Evolutionary conservation across 2,329 filamentous ascomycete genomes (phyloP), one percentile per base, ranked within the genome.

Genomic region (Fusarium solani-melongenae): DNA sequence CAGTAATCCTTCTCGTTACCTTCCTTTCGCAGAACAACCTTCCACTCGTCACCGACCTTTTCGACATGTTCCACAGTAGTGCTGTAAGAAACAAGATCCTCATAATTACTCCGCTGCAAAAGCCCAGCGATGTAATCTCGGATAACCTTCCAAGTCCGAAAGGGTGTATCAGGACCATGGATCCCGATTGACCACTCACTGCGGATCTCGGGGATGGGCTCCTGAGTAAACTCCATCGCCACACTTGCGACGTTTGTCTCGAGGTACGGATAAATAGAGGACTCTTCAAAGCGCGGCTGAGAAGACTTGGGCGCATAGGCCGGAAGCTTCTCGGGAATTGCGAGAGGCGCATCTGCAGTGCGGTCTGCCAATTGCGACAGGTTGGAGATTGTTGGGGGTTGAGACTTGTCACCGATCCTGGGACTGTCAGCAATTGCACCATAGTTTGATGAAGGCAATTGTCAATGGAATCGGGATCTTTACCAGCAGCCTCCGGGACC

Each of bases 161-260:
- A 93, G 0, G 91, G 91, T 0, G 89, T 90, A 20, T 89, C 83
- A 0, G 83, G 75, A 0, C 91, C 90, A 69, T 92, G 88, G 29
- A 81, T 69, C 4, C 66, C 72, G 12, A 80, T 74, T 2, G 81
- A 82, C 11, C 75, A 72, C 33, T 81, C 70, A 53, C 77, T 81
- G 2, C 75, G 74, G 11, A 77, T 75, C 0, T 79, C 77, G 0
- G 89, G 86, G 15, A 91, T 88, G 0, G 84, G 82, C 62, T 91
- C 89, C 68, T 89, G 84, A 0, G 85, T 87, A 78, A 89, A 93
- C 17, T 86, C 84, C 91, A 93, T 93, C 0, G 89, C 83, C 2
- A 86, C 76, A 7, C 84, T 83, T 70, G 89, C 86, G 49, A 93
- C 88, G 71, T 93, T 93, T 4, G 90, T 92, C 76, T 92, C 89